Percentiles rank a stretch among this genome's conserved stretches.
These are phyloP conservation scores for Alternaria postmessia DNA, from an alignment of 2,329 filamentous ascomycete genomes.

Conservation along the genomic window DNA sequence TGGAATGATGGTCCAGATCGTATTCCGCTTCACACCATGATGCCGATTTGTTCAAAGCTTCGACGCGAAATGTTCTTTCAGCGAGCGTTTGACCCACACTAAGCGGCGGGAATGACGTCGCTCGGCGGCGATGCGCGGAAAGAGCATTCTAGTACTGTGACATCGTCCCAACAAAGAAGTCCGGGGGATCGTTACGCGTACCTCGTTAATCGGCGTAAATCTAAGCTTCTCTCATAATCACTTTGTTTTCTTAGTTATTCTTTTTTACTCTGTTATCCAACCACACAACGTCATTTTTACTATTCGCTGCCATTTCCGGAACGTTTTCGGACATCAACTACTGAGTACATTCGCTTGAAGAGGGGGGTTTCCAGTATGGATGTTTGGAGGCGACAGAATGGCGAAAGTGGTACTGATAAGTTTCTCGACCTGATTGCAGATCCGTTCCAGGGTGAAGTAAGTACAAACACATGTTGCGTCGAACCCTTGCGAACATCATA, in stretches of 20 bases:
- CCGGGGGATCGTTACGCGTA: conserved; percentile 15
- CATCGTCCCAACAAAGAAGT: conserved; percentile 14
- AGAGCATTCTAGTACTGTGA: conserved; percentile 13
- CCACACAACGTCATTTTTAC: background rate
- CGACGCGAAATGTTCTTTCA: conserved; percentile 4
- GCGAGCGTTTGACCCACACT: background rate
- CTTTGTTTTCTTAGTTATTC: background rate
- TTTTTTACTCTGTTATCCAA: background rate
- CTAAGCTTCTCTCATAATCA: background rate
- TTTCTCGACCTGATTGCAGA: conserved; percentile 53
- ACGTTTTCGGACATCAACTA: background rate
- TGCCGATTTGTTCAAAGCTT: conserved; percentile 2
- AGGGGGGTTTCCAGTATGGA: conserved; percentile 17
- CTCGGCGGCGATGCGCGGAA: conserved; percentile 13
- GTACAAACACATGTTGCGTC: conserved; percentile 1
- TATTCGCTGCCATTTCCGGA: background rate
- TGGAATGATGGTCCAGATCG: conserved; percentile 3
- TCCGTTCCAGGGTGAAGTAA: conserved; percentile 50
- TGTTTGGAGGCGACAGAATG: conserved; percentile 19
- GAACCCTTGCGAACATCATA: background rate
- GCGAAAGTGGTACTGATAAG: conserved; percentile 35
- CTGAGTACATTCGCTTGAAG: conserved; percentile 13
- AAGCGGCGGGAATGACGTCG: conserved; percentile 16
- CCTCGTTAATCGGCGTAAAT: background rate
- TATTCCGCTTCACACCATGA: conserved; percentile 1